phyloP scores from a whole-genome alignment of 257 asterid species.

The Apocynum venetum region DNA sequence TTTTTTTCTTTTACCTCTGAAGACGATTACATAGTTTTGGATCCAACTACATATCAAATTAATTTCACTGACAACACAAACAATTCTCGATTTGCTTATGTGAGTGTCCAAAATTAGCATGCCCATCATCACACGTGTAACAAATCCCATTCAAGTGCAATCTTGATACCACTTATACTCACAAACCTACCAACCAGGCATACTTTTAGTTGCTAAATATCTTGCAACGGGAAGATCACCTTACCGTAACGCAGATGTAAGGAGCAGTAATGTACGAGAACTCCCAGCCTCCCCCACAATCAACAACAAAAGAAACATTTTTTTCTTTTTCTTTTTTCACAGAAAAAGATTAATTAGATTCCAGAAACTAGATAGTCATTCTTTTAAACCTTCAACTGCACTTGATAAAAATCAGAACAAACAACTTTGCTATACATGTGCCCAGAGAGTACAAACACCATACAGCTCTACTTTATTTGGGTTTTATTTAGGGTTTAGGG shows the following conservation, averaged over 20 bases:
- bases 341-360: not conserved
- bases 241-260: not conserved
- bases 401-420: too few species aligned
- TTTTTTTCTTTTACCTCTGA: too few species aligned
- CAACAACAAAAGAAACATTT: too few species aligned
- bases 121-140: not conserved
- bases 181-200: not conserved
- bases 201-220: not conserved
- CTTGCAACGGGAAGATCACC: not conserved
- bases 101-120: not conserved
- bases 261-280: not conserved
- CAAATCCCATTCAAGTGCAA: not conserved
- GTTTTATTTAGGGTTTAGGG: not conserved
- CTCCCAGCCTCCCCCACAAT: not conserved
- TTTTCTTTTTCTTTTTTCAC: too few species aligned
- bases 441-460: not conserved
- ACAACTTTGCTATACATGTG: too few species aligned
- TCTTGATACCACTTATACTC: not conserved
- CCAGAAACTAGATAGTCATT: not conserved
- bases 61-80: not conserved
- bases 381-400: not conserved
- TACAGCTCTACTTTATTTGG: not conserved
- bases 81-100: not conserved
- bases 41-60: not conserved
- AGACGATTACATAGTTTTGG: not conserved